A percentile compares a stretch with the other conserved stretches of the same genome.
phyloP scores from a whole-genome alignment of 192 early-diverging fungal species.

The Spizellomyces punctatus region DNA sequence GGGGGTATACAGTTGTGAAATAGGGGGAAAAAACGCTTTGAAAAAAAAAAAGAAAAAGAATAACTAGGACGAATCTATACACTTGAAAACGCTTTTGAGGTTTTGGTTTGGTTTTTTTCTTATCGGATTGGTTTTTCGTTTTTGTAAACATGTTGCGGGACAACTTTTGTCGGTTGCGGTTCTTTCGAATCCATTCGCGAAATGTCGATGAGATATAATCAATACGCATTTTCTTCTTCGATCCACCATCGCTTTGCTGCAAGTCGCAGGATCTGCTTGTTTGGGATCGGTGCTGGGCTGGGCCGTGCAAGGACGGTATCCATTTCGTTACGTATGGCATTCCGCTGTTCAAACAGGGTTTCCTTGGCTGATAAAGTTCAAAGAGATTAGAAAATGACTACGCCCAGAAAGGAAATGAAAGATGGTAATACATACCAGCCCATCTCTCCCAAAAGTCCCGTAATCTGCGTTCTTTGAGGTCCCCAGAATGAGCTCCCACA shows the following conservation, averaged over 20 bases:
- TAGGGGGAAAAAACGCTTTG: too few relatives aligned
- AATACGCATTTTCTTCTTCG: conserved; percentile 7
- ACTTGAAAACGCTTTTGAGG: too few relatives aligned
- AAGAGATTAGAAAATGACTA: too few relatives aligned
- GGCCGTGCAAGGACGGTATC: background rate
- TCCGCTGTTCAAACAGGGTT: conserved; percentile 20
- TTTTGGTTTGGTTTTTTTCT: too few relatives aligned
- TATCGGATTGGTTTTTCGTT: too few relatives aligned
- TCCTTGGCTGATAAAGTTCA: background rate
- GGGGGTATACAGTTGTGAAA: too few relatives aligned
- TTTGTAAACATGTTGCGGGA: too few relatives aligned
- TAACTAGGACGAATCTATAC: too few relatives aligned
- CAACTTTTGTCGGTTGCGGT: too few relatives aligned
- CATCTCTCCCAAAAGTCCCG: conserved; percentile 24
- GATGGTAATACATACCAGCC: background rate
- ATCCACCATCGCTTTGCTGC: conserved; percentile 11
- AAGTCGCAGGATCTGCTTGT: background rate
- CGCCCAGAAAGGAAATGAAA: too few relatives aligned
- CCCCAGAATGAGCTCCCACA: conserved; percentile 15
- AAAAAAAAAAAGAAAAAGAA: too few relatives aligned
- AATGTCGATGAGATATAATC: background rate
- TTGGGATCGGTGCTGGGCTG: background rate
- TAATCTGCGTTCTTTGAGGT: background rate
- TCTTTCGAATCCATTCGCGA: too few relatives aligned
- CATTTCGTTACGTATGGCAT: conserved; percentile 9